These are phyloP conservation scores for Fonsecaea nubica DNA, from an alignment of 2,329 filamentous ascomycete genomes.

Conservation along the genomic window DNA sequence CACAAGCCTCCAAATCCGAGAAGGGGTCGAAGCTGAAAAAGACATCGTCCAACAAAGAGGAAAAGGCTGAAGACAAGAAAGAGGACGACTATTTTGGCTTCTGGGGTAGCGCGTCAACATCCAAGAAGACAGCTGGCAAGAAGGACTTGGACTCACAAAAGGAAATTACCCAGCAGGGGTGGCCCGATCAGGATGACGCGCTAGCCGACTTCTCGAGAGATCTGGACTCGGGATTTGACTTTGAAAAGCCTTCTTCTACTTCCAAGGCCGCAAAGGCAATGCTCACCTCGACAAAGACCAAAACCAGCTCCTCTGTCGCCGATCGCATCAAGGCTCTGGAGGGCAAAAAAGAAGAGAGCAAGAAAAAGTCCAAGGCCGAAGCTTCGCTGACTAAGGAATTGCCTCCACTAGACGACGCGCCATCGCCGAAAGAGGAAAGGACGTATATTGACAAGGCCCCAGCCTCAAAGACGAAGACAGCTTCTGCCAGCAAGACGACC, in stretches of 20 bases:
- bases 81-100: slow-evolving; percentile 41
- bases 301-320: slow-evolving; percentile 55
- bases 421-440: slow-evolving; percentile 50
- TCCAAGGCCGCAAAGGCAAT: slow-evolving; percentile 52
- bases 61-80: slow-evolving; percentile 36
- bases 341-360: slow-evolving; percentile 49
- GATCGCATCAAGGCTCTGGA: slow-evolving; percentile 61
- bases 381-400: slow-evolving; percentile 48
- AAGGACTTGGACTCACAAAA: slow-evolving; percentile 48
- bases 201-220: slow-evolving; percentile 50
- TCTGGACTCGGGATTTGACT: slow-evolving; percentile 48
- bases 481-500: slow-evolving; percentile 38
- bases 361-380: slow-evolving; percentile 47
- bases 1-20: slow-evolving; percentile 30
- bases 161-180: slow-evolving; percentile 52
- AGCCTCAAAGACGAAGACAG: slow-evolving; percentile 45
- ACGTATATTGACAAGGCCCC: slow-evolving; percentile 48
- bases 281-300: slow-evolving; percentile 46
- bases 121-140: slow-evolving; percentile 47
- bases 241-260: slow-evolving; percentile 48
- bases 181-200: slow-evolving; percentile 52
- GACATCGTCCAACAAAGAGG: slow-evolving; percentile 39
- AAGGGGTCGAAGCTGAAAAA: slow-evolving; percentile 39
- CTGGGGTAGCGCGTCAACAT: slow-evolving; percentile 39
- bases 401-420: slow-evolving; percentile 49